phyloP scores from a whole-genome alignment of 352 stramenopile genomes.

The Blastocystis sp. region DNA sequence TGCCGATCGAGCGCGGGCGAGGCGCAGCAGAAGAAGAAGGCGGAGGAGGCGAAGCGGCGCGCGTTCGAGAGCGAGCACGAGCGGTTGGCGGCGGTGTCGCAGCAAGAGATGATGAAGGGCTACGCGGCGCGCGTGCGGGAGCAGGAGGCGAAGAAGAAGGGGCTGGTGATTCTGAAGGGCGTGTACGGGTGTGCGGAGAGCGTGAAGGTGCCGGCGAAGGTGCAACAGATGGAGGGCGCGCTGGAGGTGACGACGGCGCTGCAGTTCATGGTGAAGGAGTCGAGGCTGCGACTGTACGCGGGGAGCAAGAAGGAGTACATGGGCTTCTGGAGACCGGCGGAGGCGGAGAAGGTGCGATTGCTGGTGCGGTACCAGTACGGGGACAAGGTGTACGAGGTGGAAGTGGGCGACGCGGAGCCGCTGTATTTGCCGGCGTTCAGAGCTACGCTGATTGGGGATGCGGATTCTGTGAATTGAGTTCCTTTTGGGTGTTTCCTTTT shows the following conservation, averaged over 20 bases:
- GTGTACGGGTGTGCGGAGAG: neutral
- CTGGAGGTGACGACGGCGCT: conserved; percentile 44
- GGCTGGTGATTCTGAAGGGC: conserved; percentile 27
- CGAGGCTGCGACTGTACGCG: conserved; percentile 28
- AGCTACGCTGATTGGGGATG: conserved; percentile 9
- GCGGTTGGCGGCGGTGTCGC: conserved; percentile 32
- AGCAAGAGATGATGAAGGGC: conserved; percentile 34
- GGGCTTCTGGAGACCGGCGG: conserved; percentile 15
- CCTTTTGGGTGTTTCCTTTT: no score
- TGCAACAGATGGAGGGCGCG: neutral
- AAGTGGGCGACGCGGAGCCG: conserved; percentile 33
- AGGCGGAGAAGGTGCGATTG: neutral
- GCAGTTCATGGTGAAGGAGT: conserved; percentile 62
- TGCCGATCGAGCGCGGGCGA: neutral
- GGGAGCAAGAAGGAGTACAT: conserved; percentile 52
- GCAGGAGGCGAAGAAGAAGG: conserved; percentile 5
- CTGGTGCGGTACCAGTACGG: conserved; percentile 29
- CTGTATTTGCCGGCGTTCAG: conserved; percentile 49
- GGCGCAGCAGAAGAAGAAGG: no score
- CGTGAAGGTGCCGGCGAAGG: neutral
- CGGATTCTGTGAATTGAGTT: neutral
- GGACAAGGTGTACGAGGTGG: conserved; percentile 31
- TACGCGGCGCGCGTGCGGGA: neutral
- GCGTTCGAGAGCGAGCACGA: neutral
- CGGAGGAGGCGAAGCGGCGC: neutral